Percentiles rank a stretch among this genome's conserved stretches.
phyloP scores from a whole-genome alignment of 208 protist genomes.

The Trypanosoma cruzi region DNA sequence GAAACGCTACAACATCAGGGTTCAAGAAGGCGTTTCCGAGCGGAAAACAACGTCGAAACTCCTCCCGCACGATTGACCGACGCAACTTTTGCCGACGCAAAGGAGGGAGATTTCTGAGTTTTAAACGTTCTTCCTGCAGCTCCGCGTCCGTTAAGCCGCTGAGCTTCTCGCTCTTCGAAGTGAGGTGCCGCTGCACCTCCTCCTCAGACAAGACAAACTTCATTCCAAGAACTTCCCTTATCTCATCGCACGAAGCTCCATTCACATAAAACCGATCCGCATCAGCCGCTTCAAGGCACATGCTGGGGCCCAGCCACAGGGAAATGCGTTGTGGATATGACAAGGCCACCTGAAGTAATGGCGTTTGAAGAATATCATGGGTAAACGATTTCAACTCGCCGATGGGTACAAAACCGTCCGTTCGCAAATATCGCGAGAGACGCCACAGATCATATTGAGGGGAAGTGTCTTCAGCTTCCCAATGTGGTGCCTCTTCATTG shows the following conservation, averaged over 20 bases:
- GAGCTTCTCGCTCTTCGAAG: background rate
- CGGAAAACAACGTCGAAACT: slow-evolving; percentile 36
- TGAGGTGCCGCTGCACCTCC: slow-evolving; percentile 21
- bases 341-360: slow-evolving; percentile 26
- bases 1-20: slow-evolving; percentile 36
- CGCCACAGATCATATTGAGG: slow-evolving; percentile 35
- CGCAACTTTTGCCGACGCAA: slow-evolving; percentile 27
- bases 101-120: slow-evolving; percentile 21
- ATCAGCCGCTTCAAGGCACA: slow-evolving; percentile 1
- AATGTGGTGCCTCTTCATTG: background rate
- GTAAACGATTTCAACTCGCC: slow-evolving; percentile 3
- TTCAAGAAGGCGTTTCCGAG: slow-evolving; percentile 37
- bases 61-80: slow-evolving; percentile 29
- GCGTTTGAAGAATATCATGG: slow-evolving; percentile 18
- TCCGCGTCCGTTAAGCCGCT: slow-evolving; percentile 24
- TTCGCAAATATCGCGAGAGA: slow-evolving; percentile 26
- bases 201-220: slow-evolving; percentile 29
- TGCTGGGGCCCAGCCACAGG: slow-evolving; percentile 17
- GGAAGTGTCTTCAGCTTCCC: slow-evolving; percentile 30
- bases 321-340: slow-evolving; percentile 34
- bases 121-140: slow-evolving; percentile 13
- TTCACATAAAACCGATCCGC: slow-evolving; percentile 24
- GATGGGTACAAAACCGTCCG: slow-evolving; percentile 19
- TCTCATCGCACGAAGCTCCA: slow-evolving; percentile 6
- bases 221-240: slow-evolving; percentile 27